Evolutionary conservation across 1,284 basidiomycete genomes (phyloP), one percentile per base, ranked within the genome.

Genomic region (Cystobasidium slooffiae): DNA sequence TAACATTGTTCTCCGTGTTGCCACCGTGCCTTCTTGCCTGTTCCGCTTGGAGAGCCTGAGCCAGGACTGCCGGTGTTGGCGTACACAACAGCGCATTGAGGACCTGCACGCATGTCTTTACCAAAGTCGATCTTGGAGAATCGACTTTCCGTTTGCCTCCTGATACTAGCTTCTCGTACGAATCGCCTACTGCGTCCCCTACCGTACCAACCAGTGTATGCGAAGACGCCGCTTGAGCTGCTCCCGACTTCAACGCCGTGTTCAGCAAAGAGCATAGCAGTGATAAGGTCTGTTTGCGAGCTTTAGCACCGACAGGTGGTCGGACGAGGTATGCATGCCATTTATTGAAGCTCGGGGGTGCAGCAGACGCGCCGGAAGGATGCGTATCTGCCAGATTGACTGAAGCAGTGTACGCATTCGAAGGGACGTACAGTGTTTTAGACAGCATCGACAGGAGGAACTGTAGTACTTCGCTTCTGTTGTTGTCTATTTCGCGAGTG

Each of bases 261-360:
- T 97, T 97, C 75, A 97, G 85, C 61, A 95, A 84, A 9, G 94
- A 96, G 82, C 94, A 97, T 6, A 97, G 84, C 14, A 97, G 84
- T 1, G 93, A 93, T 62, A 97, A 85, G 16, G 76, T 76, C 31
- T 77, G 69, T 43, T 80, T 80, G 39, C 76, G 72, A 20, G 77
- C 75, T 12, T 74, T 64, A 8, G 52, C 62, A 3, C 5, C 6
- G 1, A 43, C 24, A 1, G 58, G 51, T 24, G 53, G 72, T 10
- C 64, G 72, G 9, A 78, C 75, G 52, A 78, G 64, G 87, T 59
- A 92, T 87, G 43, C 92, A 87, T 75, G 90, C 88, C 55, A 89
- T 88, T 77, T 88, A 87, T 81, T 93, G 90, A 72, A 91, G 85
- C 80, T 90, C 87, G 24, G 90, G 85, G n/a, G 91, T 87, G 47